Evolutionary conservation across 352 stramenopile species (phyloP).

Genomic region (Phytopythium boreale): DNA sequence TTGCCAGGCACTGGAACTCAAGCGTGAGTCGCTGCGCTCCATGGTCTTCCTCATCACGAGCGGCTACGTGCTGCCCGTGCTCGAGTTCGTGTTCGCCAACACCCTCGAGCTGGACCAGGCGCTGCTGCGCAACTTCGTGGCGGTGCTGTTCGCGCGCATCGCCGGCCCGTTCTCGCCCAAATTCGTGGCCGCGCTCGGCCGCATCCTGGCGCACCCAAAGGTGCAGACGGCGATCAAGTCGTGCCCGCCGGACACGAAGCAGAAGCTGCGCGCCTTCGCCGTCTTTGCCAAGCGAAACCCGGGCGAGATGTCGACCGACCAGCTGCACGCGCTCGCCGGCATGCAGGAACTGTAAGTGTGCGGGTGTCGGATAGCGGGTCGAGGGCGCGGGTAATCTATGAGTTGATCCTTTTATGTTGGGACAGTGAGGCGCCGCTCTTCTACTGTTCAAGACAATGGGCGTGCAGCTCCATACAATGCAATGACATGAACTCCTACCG

Average conservation of each 20-base stretch:
- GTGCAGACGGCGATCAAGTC: conserved; percentile 81
- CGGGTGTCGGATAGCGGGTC: not conserved
- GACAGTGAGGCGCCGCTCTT: not conserved
- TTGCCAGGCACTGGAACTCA: conserved; percentile 64
- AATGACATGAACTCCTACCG: too few species aligned
- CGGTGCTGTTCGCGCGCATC: conserved; percentile 72
- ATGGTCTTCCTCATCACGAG: conserved; percentile 89
- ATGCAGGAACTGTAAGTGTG: conserved; percentile 31
- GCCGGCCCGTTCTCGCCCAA: conserved; percentile 73
- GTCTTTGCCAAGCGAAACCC: conserved; percentile 68
- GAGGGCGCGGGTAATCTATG: not conserved
- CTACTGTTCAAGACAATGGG: not conserved
- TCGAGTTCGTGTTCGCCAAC: conserved; percentile 83
- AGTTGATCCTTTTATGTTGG: not conserved
- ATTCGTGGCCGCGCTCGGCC: conserved; percentile 64
- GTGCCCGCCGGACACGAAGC: conserved; percentile 71
- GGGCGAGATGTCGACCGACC: conserved; percentile 51
- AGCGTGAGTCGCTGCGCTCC: conserved; percentile 76
- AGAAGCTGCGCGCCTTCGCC: conserved; percentile 68
- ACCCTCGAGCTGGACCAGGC: conserved; percentile 80
- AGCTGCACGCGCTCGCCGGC: conserved; percentile 55
- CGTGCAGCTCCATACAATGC: too few species aligned
- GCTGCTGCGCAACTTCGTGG: conserved; percentile 82
- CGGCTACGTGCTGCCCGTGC: conserved; percentile 79
- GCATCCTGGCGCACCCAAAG: conserved; percentile 82